phyloP scores from a whole-genome alignment of 208 protist species.

The Leishmania martiniquensis region DNA sequence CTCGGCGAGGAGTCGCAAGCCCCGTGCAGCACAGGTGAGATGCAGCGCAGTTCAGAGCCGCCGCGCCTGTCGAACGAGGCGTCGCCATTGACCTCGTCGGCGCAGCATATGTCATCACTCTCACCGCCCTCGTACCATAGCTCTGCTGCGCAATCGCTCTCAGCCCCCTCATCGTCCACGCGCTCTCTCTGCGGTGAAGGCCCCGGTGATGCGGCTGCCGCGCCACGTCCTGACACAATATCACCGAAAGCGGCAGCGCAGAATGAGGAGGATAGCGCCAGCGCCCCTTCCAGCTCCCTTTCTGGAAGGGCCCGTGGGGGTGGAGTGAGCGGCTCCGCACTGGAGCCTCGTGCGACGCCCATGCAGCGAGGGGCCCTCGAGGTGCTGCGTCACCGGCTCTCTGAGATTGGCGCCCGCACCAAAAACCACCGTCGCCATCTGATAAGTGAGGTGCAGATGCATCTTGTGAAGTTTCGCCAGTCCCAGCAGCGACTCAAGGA shows the following conservation, averaged over 20 bases:
- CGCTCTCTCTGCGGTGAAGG: not conserved
- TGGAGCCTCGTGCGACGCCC: not conserved
- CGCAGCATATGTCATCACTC: not conserved
- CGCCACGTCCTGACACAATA: not conserved
- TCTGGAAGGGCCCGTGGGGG: too few species aligned
- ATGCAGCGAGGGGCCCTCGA: conserved; percentile 10
- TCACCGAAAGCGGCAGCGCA: not conserved
- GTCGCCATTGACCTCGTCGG: not conserved
- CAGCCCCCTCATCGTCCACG: not conserved
- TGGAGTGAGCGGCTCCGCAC: not conserved
- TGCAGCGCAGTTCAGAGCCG: not conserved
- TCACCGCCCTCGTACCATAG: not conserved
- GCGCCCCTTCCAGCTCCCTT: not conserved
- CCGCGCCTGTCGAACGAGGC: not conserved
- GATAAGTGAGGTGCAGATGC: conserved; percentile 32
- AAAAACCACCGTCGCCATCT: conserved; percentile 19
- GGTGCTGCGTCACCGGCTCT: conserved; percentile 32
- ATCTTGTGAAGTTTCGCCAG: conserved; percentile 43
- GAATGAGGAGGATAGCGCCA: not conserved
- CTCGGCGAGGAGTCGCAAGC: not conserved
- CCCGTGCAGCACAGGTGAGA: not conserved
- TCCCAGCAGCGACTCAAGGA: conserved; percentile 57
- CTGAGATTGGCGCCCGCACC: conserved; percentile 17
- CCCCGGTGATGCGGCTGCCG: not conserved
- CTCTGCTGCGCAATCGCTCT: not conserved